Evolutionary conservation across 345 rosid species (phyloP), one percentile per base, ranked within the genome.

Genomic region (Cardamine chenopodiifolia): DNA sequence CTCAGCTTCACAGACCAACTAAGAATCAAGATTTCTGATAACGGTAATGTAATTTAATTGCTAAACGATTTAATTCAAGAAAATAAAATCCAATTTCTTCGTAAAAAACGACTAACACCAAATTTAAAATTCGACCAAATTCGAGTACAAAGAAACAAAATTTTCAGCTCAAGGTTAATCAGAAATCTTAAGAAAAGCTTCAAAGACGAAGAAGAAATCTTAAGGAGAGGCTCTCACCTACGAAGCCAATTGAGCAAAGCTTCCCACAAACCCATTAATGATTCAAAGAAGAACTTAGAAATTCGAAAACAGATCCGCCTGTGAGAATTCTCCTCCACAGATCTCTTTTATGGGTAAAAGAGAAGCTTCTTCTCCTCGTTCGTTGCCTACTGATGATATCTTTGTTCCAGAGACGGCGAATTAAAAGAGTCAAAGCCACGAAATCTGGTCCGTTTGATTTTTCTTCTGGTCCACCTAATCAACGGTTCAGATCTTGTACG

Each of bases 181-280:
- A 25, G 26, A 25, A 25, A 25, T 25, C 26, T 1, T 25, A 25
- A 25, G 8, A 8, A 54, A 6, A 50, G 49, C 29, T 45, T 70
- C 44, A 25, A 45, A 47, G 26, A 53, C 3, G 29, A 74, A n/a
- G 57, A 71, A 70, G 42, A 10, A 28, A 11, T 45, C 11, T 50
- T 11, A 20, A 62, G 32, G 57, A 17, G 14, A 6, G 37, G 17
- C 13, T 18, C 47, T 18, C 47, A 88, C 93, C 90, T 88, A 69
- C 93, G 93, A 61, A 88, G 92, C 92, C 92, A 88, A 80, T 86
- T 83, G 80, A 88, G 90, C 68, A 88, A 83, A 73, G 89, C 85
- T 74, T 88, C 93, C 84, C 78, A 88, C 62, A 86, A 77, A 52
- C 93, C 90, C 93, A 88, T 86, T 50, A 70, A 62, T 40, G 54